These are phyloP conservation scores for Alternaria atra DNA, from an alignment of 2,329 filamentous ascomycete genomes.

Conservation along the genomic window DNA sequence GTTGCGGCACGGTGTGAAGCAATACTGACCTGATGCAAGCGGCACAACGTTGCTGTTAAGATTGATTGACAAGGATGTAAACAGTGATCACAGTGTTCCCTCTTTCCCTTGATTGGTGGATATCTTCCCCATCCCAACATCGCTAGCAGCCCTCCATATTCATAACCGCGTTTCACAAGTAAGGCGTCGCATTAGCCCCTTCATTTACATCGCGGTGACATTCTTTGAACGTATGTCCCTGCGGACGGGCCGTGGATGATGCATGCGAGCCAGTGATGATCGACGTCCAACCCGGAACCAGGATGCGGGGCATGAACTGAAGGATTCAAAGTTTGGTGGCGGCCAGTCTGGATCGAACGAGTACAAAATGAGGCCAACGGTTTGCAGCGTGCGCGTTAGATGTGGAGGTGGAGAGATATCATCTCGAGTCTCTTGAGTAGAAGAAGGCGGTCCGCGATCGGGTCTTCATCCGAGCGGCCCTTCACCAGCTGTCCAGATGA, in stretches of 20 bases:
- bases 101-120: background rate
- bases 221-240: background rate
- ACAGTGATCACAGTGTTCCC: background rate
- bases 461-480: background rate
- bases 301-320: background rate
- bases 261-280: constrained; percentile 3
- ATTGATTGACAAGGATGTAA: background rate
- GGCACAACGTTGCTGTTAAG: background rate
- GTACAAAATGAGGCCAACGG: background rate
- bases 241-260: background rate
- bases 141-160: background rate
- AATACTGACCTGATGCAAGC: background rate
- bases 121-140: background rate
- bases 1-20: background rate
- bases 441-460: background rate
- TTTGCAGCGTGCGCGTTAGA: background rate
- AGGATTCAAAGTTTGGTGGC: background rate
- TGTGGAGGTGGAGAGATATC: background rate
- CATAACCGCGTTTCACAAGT: background rate
- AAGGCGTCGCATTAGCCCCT: background rate
- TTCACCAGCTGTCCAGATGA: background rate
- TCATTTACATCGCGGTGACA: background rate
- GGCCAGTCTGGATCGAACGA: background rate
- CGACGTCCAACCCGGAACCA: background rate
- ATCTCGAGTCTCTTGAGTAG: background rate